phyloP scores from a whole-genome alignment of 2,329 filamentous ascomycete genomes.

The Arthrinium puccinioides region DNA sequence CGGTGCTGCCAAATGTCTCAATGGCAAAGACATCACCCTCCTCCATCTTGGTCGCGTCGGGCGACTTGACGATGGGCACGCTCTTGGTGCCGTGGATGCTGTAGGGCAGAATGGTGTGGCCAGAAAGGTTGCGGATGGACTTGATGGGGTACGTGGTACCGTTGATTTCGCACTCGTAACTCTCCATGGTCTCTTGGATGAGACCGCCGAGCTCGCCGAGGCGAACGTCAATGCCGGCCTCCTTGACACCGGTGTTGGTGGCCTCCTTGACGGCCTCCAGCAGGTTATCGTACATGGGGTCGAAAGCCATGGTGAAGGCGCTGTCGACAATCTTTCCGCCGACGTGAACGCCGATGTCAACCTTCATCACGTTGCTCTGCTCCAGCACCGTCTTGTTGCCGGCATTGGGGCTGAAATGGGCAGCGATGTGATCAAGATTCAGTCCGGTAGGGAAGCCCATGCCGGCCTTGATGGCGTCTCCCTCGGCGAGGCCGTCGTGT shows the following conservation, averaged over 20 bases:
- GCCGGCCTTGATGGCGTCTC: conserved; percentile 69
- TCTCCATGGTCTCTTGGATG: conserved; percentile 91
- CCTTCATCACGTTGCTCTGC: conserved; percentile 71
- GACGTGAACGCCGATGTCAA: conserved; percentile 76
- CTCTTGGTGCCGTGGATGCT: conserved; percentile 90
- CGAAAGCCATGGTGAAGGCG: conserved; percentile 72
- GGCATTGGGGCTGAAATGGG: conserved; percentile 81
- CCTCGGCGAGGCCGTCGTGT: conserved; percentile 68
- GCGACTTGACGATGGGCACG: conserved; percentile 85
- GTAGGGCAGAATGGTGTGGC: conserved; percentile 84
- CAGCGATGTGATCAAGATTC: conserved; percentile 77
- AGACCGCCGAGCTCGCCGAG: conserved; percentile 77
- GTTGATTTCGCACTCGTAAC: conserved; percentile 79
- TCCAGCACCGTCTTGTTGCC: conserved; percentile 73
- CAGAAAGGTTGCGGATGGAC: conserved; percentile 79
- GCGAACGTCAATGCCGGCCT: conserved; percentile 87
- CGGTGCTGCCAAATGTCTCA: conserved; percentile 92
- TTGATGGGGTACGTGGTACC: conserved; percentile 75
- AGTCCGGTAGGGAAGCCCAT: conserved; percentile 85
- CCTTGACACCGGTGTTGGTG: conserved; percentile 79
- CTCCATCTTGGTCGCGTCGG: conserved; percentile 92
- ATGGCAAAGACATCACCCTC: conserved; percentile 94
- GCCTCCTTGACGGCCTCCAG: conserved; percentile 67
- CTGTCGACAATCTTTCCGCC: conserved; percentile 76
- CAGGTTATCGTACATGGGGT: conserved; percentile 67